Percentiles rank a stretch among this genome's conserved stretches.
Conservation (phyloP, 495 filamentous ascomycete genomes). For the Xylaria curta region DNA sequence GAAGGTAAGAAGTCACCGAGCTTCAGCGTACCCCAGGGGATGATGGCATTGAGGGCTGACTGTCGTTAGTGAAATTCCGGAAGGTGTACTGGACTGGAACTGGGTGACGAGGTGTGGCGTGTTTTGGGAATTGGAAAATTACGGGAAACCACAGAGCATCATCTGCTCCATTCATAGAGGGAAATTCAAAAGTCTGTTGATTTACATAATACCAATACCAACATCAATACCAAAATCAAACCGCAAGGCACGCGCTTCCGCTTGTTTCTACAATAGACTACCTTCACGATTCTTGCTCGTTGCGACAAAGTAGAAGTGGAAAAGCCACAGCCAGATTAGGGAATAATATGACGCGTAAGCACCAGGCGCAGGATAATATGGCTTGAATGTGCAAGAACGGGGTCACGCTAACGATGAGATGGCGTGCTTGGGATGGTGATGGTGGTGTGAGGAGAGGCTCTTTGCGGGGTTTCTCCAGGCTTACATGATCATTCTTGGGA, state of each 20-base stretch:
- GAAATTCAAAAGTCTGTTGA: background rate
- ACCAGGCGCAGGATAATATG: background rate
- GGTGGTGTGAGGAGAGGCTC: conserved; percentile 6
- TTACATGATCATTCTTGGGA: background rate
- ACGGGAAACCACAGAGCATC: background rate
- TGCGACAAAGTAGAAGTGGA: background rate
- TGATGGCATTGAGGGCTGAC: background rate
- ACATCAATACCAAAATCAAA: background rate
- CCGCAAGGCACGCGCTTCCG: background rate
- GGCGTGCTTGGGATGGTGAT: conserved; percentile 6
- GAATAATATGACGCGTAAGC: conserved; percentile 2
- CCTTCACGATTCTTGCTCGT: background rate
- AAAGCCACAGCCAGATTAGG: conserved; percentile 2
- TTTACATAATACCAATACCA: background rate
- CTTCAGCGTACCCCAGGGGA: background rate
- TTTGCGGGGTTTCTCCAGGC: conserved; percentile 7
- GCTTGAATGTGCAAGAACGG: conserved; percentile 9
- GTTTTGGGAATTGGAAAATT: background rate
- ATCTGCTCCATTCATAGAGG: conserved; percentile 3
- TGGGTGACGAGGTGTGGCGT: background rate
- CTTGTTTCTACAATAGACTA: background rate
- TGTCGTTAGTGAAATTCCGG: conserved; percentile 3
- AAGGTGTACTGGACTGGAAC: background rate
- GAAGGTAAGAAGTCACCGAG: conserved; percentile 5
- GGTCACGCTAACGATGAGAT: background rate